Base-by-base conservation (phyloP, 2,329 filamentous ascomycete genomes). In the Penicillium olsonii region DNA sequence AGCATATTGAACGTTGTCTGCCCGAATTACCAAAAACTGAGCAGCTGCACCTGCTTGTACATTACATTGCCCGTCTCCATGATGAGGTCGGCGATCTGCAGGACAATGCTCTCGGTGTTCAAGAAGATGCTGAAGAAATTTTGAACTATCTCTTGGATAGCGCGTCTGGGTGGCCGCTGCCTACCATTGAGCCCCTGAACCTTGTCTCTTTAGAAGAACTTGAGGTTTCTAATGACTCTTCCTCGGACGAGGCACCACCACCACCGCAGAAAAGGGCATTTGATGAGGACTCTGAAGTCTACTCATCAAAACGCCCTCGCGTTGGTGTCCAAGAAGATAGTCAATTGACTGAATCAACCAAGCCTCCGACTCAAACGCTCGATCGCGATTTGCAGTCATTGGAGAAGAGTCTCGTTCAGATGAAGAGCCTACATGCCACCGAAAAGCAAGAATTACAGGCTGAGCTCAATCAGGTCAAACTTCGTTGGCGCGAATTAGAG, bases 1-100 rank as follows among this genome's bases (percentile, higher is more conserved):
- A 78, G 49, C 75, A 78, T 55, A 69, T 77, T 31, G 68, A 72
- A 44, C 66, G 67, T 35, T 77, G 74, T 52, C 64, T 76, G 24
- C 71, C 74, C 4, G 60, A 69, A 31, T 51, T 68, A 17, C 55
- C 66, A 2, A 66, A 69, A 26, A 42, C 64, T 2, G 65, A 70
- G 35, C 63, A 62, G 20, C 60, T 75, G 19, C 62, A 64, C 4
- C 46, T 68, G 15, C 59, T 74, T 34, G 46, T 72, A 20, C 64
- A 69, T 35, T 66, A 69, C 52, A 67, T 67, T 12, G 55, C 55
- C 9, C 60, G 61, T 39, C 61, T 72, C 29, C 63, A 63, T 38
- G 59, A 68, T 44, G 59, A 63, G 18, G 69, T 72, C 5, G 72
- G 72, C 17, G 72, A 74, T 37, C 63, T 74, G 18, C 72, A 74